Evolutionary conservation across 768 basidiomycete species (phyloP), one percentile per base, ranked within the genome.

Genomic region (Cystobasidium ongulense): DNA sequence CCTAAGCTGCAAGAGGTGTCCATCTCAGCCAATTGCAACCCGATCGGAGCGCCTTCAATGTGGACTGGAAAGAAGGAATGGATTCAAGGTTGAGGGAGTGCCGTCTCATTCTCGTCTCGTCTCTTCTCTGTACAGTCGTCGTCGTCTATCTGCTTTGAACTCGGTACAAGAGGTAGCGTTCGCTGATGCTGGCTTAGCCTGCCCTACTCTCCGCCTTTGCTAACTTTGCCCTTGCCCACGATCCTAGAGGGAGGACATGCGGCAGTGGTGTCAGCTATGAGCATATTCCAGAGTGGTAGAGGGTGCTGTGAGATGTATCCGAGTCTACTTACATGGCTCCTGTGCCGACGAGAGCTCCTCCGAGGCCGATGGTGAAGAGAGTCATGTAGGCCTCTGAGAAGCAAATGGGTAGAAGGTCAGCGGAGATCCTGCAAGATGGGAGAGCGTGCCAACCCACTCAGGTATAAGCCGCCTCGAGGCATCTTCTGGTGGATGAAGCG

Each of bases 331-430:
- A 59, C 57, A 59, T 59, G 21, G 25, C 33, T 36, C 17, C 23
- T 8, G 36, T 62, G 36, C 74, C 74, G 61, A 72, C 72, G 33
- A 75, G 27, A 29, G 71, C 50, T 2, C 71, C 70, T 25, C 54
- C 74, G 25, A 75, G 71, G n/a, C 74, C 74, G 39, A 73, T 53
- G 21, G 71, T 13, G 54, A 59, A 75, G 59, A 75, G 74, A 27
- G 43, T 50, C 1, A 75, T 7, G 74, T 72, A 75, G n/a, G 74
- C 43, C 46, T 64, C 74, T 74, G 54, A 1, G 13, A 15, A 36
- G 7, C 21, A 23, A 21, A 29, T 41, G 18, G 61, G 43, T 15
- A 11, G 23, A 23, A 5, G 0, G 3, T 41, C 23, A 36, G 61
- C 33, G 15, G 31, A 17, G 13, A 63, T 10, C n/a, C 53, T n/a